Evolutionary conservation across 805 yeast species (phyloP), one percentile per base, ranked within the genome.

Genomic region (Yarrowia bubula): DNA sequence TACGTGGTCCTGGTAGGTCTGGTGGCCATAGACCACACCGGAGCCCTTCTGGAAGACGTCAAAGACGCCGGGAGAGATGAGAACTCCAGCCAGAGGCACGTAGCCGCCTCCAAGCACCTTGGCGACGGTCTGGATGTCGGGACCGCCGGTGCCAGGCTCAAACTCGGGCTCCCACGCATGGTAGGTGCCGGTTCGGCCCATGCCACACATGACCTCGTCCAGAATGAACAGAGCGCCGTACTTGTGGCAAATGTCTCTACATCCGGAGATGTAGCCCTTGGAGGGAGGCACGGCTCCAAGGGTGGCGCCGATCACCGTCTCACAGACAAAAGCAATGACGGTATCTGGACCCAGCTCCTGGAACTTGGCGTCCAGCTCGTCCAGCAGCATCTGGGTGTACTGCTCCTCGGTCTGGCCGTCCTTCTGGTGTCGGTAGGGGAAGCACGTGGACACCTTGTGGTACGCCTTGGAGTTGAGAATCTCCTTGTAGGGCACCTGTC

Each of bases 141-240:
- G 85, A 2, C 64, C 64, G 14, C 67, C 67, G 10, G 53, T 65
- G 17, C 80, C 80, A 39, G 74, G 73, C 55, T 73, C 79, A 22
- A 74, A 77, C 67, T 78, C 78, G 38, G 61, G 47, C 69, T 80
- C 83, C 80, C 83, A 81, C 66, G 81, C 81, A 73, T 75, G 78
- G 67, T 78, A 76, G 33, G 78, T 76, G 41, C 86, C 85, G 67
- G 79, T 74, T 70, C 86, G 78, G 22, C 86, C 86, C 42, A 82
- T 78, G 38, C 86, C 86, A 70, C 84, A 82, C 85, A 83, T 83
- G 61, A 83, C 83, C 73, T 84, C 86, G 70, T 84, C 86, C 60
- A 82, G 73, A 75, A 81, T 76, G 70, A 83, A 74, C 51, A 83
- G 71, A 44, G 80, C 77, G 58, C 81, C 86, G 72, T 83, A 82